These are phyloP conservation scores for Galium porrigens DNA, from an alignment of 305 asterid genomes.

Conservation along the genomic window DNA sequence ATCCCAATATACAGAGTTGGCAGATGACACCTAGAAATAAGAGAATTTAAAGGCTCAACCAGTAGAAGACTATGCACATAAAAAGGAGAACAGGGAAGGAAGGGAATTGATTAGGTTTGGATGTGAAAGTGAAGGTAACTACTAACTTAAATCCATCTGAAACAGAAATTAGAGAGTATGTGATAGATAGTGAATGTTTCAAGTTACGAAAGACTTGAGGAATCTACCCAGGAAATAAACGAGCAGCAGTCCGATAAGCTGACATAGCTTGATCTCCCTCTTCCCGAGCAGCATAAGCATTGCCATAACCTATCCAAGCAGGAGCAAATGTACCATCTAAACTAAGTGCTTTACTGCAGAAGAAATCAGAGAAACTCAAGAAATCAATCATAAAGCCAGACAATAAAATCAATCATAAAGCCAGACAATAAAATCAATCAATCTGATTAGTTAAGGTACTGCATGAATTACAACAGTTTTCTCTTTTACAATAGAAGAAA, in stretches of 20 bases:
- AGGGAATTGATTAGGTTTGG: not conserved
- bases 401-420: not conserved
- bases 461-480: not conserved
- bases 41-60: conserved; percentile 26
- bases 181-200: not conserved
- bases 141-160: not conserved
- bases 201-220: conserved; percentile 9
- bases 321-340: conserved; percentile 94
- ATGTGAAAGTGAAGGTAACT: not conserved
- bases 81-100: conserved; percentile 10
- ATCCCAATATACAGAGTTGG: conserved; percentile 88
- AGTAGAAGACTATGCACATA: conserved; percentile 15
- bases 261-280: conserved; percentile 99
- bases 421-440: not conserved
- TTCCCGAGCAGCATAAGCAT: conserved; percentile 90
- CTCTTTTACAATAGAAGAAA: not conserved
- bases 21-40: conserved; percentile 77
- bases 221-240: conserved; percentile 89
- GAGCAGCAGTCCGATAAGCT: conserved; percentile 97
- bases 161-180: not conserved
- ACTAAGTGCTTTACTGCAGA: conserved; percentile 84
- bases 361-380: conserved; percentile 7
- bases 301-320: conserved; percentile 92
- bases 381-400: not conserved
- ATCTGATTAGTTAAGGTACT: not conserved